phyloP scores from a whole-genome alignment of 1,284 basidiomycete species.

The Polyporus tsugae region DNA sequence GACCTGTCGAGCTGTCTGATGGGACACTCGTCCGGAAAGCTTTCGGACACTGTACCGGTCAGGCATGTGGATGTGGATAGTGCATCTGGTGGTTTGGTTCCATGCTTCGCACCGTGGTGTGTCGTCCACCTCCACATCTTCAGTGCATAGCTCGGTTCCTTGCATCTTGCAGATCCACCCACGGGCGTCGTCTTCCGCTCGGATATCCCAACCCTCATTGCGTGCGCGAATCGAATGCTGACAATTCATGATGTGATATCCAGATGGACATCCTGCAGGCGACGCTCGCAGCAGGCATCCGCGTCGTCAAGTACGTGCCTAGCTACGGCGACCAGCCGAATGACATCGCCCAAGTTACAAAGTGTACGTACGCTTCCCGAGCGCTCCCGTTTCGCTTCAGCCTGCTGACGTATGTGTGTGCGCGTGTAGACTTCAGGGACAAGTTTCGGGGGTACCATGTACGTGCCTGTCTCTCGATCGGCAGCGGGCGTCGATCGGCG shows the following conservation, averaged over 20 bases:
- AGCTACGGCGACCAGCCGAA: slow-evolving; percentile 71
- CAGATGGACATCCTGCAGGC: slow-evolving; percentile 67
- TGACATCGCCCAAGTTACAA: slow-evolving; percentile 49
- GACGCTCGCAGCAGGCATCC: slow-evolving; percentile 67
- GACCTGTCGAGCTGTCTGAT: slow-evolving; percentile 1
- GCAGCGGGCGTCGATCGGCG: slow-evolving; percentile 4
- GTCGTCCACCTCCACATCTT: background rate
- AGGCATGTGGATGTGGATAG: background rate
- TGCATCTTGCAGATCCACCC: background rate
- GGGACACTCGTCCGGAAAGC: background rate
- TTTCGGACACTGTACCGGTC: background rate
- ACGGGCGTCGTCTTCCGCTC: background rate
- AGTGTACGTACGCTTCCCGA: slow-evolving; percentile 36
- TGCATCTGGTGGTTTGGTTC: background rate
- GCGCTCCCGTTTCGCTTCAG: background rate
- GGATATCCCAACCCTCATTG: background rate
- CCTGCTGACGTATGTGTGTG: slow-evolving; percentile 9
- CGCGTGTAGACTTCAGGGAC: slow-evolving; percentile 41
- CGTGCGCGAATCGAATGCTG: background rate
- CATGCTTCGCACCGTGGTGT: background rate
- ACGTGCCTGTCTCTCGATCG: slow-evolving; percentile 21
- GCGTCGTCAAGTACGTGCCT: slow-evolving; percentile 66
- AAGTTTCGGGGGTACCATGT: slow-evolving; percentile 46
- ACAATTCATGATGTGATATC: background rate
- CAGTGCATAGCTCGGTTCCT: background rate